These are phyloP conservation scores for Plasmodium vivax DNA, from an alignment of 169 alveolate species.

Conservation along the genomic window DNA sequence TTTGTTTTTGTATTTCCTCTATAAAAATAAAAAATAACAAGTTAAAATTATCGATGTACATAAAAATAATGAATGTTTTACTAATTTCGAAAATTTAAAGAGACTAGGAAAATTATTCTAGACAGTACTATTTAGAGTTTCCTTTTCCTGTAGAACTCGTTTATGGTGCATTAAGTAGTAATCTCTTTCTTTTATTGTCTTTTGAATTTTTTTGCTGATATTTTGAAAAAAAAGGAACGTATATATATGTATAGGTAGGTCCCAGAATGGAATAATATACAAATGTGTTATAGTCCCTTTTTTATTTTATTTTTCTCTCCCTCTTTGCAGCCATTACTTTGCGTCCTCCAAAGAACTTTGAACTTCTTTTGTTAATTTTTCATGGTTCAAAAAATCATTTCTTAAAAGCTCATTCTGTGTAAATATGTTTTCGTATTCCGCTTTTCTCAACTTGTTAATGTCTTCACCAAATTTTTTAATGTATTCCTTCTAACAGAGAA, in stretches of 20 bases:
- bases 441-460: slow-evolving; percentile 46
- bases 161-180: slow-evolving; percentile 73
- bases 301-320: neutral
- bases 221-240: neutral
- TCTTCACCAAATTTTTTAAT: slow-evolving; percentile 50
- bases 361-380: slow-evolving; percentile 57
- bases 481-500: slow-evolving; percentile 60
- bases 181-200: slow-evolving; percentile 72
- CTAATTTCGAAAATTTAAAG: slow-evolving; percentile 15
- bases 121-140: slow-evolving; percentile 60
- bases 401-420: slow-evolving; percentile 69
- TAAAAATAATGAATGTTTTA: neutral
- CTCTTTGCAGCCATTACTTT: slow-evolving; percentile 29
- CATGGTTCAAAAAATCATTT: slow-evolving; percentile 63
- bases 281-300: neutral
- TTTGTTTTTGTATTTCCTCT: slow-evolving; percentile 70
- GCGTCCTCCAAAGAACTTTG: slow-evolving; percentile 71
- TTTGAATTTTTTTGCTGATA: slow-evolving; percentile 69
- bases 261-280: neutral
- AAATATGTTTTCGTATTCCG: slow-evolving; percentile 38
- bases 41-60: neutral
- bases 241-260: neutral
- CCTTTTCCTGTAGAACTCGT: slow-evolving; percentile 72
- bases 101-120: neutral
- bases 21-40: slow-evolving; percentile 48